Evolutionary conservation across 345 rosid species (phyloP).

Genomic region (Populus davidiana): DNA sequence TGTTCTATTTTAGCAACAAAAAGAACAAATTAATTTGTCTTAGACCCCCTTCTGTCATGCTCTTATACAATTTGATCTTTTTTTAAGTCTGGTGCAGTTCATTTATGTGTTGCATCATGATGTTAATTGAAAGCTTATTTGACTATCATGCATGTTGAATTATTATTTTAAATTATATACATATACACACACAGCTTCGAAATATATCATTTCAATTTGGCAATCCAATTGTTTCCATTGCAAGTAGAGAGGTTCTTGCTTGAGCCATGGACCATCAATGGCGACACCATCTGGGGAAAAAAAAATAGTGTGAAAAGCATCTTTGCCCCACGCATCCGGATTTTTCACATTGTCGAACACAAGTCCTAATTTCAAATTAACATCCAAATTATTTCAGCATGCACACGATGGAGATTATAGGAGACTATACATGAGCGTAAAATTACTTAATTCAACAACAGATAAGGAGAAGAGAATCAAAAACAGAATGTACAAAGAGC

Average conservation of each 20-base stretch:
- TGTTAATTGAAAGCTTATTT: too few species aligned
- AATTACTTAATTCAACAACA: neutral
- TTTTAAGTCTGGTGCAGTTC: too few species aligned
- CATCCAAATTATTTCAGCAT: neutral
- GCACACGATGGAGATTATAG: neutral
- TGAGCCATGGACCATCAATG: constrained; percentile 69
- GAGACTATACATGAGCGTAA: neutral
- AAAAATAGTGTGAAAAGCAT: constrained; percentile 80
- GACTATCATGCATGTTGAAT: too few species aligned
- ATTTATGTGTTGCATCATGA: too few species aligned
- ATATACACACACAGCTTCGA: too few species aligned
- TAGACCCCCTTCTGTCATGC: too few species aligned
- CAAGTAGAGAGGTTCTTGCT: constrained; percentile 82
- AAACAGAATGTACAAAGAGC: neutral
- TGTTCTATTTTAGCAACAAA: too few species aligned
- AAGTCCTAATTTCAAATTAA: constrained; percentile 45
- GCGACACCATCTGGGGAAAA: constrained; percentile 79
- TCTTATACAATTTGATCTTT: too few species aligned
- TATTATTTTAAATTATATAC: too few species aligned
- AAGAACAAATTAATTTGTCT: too few species aligned
- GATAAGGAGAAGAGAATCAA: neutral
- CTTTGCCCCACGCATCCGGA: constrained; percentile 74
- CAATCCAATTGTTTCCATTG: constrained; percentile 90
- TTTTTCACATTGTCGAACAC: constrained; percentile 67
- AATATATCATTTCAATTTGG: constrained; percentile 26